Evolutionary conservation across 1,284 basidiomycete species (phyloP), one percentile per base, ranked within the genome.

Genomic region (Irpex lacteus): DNA sequence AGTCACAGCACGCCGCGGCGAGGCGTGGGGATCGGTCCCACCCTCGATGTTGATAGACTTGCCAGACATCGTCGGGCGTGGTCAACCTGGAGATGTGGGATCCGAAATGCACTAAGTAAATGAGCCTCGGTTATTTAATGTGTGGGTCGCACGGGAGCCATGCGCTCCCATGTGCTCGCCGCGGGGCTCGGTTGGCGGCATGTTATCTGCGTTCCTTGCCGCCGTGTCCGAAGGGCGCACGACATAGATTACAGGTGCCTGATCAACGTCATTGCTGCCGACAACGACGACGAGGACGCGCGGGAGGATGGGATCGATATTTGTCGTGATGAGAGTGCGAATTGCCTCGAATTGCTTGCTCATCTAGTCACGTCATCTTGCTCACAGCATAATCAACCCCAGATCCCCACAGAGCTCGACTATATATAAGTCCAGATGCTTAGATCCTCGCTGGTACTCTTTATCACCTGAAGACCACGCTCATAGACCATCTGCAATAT

Each of bases 401-500:
- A 34, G 32, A 34, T 34, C 32, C 32, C 32, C 32, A 34, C 32
- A 34, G 32, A 34, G 32, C 32, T 34, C 32, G 32, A 34, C 32
- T 6, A 5, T 34, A 34, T 34, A 34, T 34, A 34, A 34, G 32
- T 6, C 32, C 32, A 34, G 32, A 34, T 34, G 32, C 0, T 34
- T 34, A 6, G 5, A 34, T 34, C 32, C 32, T 34, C 3, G 32
- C 32, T 32, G 32, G 32, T 32, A 4, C 3, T 3, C 32, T 32
- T 4, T 32, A 32, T 32, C 32, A 2, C 2, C 32, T 2, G 32
- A 32, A 32, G 32, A 4, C 50, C 50, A 52, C 50, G 11, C 11
- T 52, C 13, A 52, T 2, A 21, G 3, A 26, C 19, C 5, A 21
- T 52, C 8, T 21, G 26, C 19, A 56, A 18, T 3, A 84, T 85